Conservation (phyloP, 208 protist species). For the Wallacemonas rigidus region DNA sequence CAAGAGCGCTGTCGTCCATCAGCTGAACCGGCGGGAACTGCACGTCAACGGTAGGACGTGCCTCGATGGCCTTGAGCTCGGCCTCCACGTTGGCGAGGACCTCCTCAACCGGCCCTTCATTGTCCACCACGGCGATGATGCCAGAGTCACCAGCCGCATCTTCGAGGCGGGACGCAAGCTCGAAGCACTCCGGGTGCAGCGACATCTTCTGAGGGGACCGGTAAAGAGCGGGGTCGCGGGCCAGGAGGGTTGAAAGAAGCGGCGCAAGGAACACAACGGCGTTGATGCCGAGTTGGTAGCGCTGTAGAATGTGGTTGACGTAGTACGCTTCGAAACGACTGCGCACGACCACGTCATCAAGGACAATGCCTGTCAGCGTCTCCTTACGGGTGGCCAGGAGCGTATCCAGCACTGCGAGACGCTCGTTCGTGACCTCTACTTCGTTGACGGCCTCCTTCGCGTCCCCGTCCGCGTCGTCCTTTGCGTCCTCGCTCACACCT, state of each 20-base stretch:
- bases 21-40: conserved; percentile 56
- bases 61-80: conserved; percentile 38
- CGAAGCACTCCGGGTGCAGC: conserved; percentile 77
- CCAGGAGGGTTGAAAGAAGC: conserved; percentile 41
- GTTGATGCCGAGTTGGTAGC: conserved; percentile 60
- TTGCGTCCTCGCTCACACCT: neutral
- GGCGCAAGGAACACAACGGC: conserved; percentile 57
- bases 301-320: conserved; percentile 57
- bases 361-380: conserved; percentile 63
- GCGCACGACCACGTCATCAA: conserved; percentile 76
- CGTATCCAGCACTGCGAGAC: conserved; percentile 39
- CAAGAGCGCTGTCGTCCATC: conserved; percentile 59
- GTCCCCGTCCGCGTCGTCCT: conserved; percentile 4
- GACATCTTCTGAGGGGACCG: conserved; percentile 34
- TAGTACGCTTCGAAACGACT: conserved; percentile 81
- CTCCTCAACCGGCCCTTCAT: conserved; percentile 35
- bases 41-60: conserved; percentile 29
- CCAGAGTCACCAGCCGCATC: conserved; percentile 23
- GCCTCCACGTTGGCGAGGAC: conserved; percentile 27
- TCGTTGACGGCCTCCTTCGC: conserved; percentile 9
- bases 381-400: conserved; percentile 44
- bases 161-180: conserved; percentile 59
- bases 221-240: conserved; percentile 54
- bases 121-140: conserved; percentile 52
- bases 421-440: conserved; percentile 21